A percentile compares a stretch with the other conserved stretches of the same genome.
Evolutionary conservation across 257 asterid genomes (phyloP).

Genomic region (Forsythia viridissima): DNA sequence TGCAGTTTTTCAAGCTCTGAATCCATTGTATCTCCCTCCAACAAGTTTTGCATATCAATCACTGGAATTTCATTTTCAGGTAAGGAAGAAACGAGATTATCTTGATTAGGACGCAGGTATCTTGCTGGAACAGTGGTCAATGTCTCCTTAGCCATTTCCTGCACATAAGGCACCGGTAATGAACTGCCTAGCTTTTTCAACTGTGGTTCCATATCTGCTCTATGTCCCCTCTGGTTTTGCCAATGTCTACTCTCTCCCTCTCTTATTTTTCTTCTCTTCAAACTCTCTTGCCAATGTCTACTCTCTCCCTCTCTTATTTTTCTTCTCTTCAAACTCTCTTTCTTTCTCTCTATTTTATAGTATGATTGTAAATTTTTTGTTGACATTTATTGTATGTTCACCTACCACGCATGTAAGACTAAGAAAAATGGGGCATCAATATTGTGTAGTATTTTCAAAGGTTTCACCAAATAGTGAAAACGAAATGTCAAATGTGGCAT

Average conservation of each 20-base stretch:
- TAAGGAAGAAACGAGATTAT: slow-evolving; percentile 22
- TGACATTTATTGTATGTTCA: no score
- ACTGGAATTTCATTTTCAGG: slow-evolving; percentile 48
- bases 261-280: no score
- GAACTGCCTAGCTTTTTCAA: slow-evolving; percentile 33
- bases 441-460: not conserved
- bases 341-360: no score
- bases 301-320: no score
- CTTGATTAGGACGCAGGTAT: slow-evolving; percentile 40
- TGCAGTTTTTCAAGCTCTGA: slow-evolving; percentile 52
- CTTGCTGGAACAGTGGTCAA: slow-evolving; percentile 37
- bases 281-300: no score
- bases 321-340: no score
- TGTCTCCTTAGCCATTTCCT: slow-evolving; percentile 51
- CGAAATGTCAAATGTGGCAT: no score
- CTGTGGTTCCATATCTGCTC: slow-evolving; percentile 23
- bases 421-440: no score
- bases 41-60: slow-evolving; percentile 40
- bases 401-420: no score
- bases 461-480: no score
- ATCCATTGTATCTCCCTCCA: not conserved
- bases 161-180: slow-evolving; percentile 55
- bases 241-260: not conserved
- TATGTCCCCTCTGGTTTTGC: not conserved
- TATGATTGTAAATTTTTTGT: no score